Evolutionary conservation across 306 rosid genomes (phyloP), one percentile per base, ranked within the genome.

Genomic region (Dalbergia cochinchinensis): DNA sequence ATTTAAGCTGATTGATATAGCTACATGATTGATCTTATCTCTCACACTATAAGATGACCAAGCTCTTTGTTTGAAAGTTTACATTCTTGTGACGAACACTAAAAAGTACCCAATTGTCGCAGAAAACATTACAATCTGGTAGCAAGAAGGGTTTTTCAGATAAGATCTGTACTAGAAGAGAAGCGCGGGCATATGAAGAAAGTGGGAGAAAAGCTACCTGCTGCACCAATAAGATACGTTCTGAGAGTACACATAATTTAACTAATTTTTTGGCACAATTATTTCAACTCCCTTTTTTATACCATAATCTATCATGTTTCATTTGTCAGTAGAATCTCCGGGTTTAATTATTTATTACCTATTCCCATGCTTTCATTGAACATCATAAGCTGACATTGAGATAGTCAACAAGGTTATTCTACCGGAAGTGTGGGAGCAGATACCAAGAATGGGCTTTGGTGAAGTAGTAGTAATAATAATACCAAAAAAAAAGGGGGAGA

Each of bases 351-450:
- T 78, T 83, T 11, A 0, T 4, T 13, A 20, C 61, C 67, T 51
- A 41, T 48, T 62, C 67, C 42, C 42, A 68, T 77, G 81, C 64
- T 82, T 57, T 79, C 42, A 65, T 65, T 42, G 78, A 66, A 60
- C 53, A 76, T 60, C 64, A 77, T 51, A 44, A 13, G 59, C 60
- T 31, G 37, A 14, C 22, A 59, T 22, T 5, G 10, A 18, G 33
- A 58, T 19, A 50, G 83, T 83, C 85, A 83, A 80, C 83, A 80
- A n/a, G 60, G n/a, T 54, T 54, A 54, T 54, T 54, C 60, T 18
- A 78, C 18, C 31, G 34, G 11, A 51, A 71, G 13, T 70, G 83
- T 78, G 82, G 85, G 86, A 82, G 78, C 80, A 86, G 79, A 82
- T 72, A 37, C 67, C 59, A 66, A 79, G 42, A 60, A 82, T 69